Evolutionary conservation across 2,329 filamentous ascomycete genomes (phyloP), one percentile per base, ranked within the genome.

Genomic region (Aspergillus intermedius): DNA sequence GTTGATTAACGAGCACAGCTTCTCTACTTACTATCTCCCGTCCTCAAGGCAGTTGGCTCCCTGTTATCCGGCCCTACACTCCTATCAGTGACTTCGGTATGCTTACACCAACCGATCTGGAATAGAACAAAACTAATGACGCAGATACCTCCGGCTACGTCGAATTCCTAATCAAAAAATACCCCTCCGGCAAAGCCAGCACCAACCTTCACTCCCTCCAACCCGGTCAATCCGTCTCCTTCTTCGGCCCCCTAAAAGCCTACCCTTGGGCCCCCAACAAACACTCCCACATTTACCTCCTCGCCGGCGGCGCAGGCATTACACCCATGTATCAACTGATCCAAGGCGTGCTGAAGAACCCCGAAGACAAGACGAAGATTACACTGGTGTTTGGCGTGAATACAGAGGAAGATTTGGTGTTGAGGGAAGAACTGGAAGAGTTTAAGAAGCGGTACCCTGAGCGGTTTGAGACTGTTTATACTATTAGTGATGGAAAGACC

Each of bases 301-400:
- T 88, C 40, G 85, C 85, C 0, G 85, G 86, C 41, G 85, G 86
- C 10, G 83, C 83, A 0, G 86, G 86, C 15, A 86, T 89, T 54
- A 88, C 84, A 0, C 85, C 86, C 0, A 77, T 84, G 54, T 87
- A 80, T 61, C 82, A 86, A 61, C 75, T 87, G 2, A 73, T 78
- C 2, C 77, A 75, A 44, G 80, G 80, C 2, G 83, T 86, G 48
- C 69, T 86, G n/a, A 65, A 70, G 41, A 79, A 87, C 58, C 76
- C 81, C 0, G 65, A 74, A 1, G 84, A 88, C 56, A 72, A 70
- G 50, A 88, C 85, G 1, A 75, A 74, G 46, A 73, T 88, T 40
- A 81, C 79, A 0, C 74, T 88, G 1, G 70, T 88, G 0, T 86
- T 82, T 58, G 84, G 83, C 30, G 82, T 81, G 50, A 86, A 87